Evolutionary conservation across 192 early-diverging fungal genomes (phyloP), one percentile per base, ranked within the genome.

Genomic region (Coemansia sp.): DNA sequence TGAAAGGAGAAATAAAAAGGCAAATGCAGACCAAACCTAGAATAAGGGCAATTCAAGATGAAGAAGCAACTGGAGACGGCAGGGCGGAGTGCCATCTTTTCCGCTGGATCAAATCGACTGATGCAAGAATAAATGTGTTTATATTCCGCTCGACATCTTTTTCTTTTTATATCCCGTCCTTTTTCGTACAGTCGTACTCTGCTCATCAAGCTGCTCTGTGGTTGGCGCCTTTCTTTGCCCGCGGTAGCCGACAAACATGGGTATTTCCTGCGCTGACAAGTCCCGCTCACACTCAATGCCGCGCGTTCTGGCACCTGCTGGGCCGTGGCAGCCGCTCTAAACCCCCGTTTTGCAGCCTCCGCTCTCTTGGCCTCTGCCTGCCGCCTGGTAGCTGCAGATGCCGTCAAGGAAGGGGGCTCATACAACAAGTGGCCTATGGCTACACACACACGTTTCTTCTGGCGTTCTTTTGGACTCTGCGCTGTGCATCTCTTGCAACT

Each of bases 391-490:
- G 46, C 46, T 19, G 46, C 46, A 17, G 46, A 48, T 19, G 15
- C 46, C 28, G 17, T 6, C 46, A n/a, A 7, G 34, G 57, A 50
- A 54, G 23, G 12, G 52, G 22, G 26, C 28, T 17, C 52, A 28
- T 54, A 28, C 52, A 54, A 28, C 52, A n/a, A 10, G 52, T 21
- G 25, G 22, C 52, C 25, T 14, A 10, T 26, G 26, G 25, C 52
- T 21, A n/a, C 52, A 57, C 17, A 38, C 37, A 46, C 61, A 59
- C 55, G 60, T 73, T 73, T 73, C 71, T 73, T 73, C 57, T 73
- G 71, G 61, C 71, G 62, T 73, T 73, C 71, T 73, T 73, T 73
- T 60, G 66, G 52, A 57, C 62, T 38, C 60, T 52, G 60, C 11
- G 19, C 55, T 28, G 12, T 2, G 25, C 22, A 15, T 1, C 31